A percentile compares a stretch with the other conserved stretches of the same genome.
Conservation (phyloP, 768 basidiomycete species). For the Amanita subjunquillea region DNA sequence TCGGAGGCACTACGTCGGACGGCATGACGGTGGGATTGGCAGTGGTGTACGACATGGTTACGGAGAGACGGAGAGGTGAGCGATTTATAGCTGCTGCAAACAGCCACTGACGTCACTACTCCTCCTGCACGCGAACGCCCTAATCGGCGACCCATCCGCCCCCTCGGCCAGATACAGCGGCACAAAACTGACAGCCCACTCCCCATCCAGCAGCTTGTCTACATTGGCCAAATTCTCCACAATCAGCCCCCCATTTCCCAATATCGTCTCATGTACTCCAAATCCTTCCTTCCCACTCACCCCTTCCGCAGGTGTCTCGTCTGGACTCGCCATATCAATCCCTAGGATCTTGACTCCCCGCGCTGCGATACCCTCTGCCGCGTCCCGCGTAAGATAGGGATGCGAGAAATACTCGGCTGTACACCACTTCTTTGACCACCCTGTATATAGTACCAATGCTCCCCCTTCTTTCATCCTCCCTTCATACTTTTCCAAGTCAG, state of each 20-base stretch:
- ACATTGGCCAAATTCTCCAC: slow-evolving; percentile 62
- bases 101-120: not conserved
- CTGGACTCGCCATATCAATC: slow-evolving; percentile 57
- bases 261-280: slow-evolving; percentile 46
- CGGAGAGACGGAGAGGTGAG: not conserved
- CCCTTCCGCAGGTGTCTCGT: slow-evolving; percentile 38
- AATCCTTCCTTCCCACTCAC: slow-evolving; percentile 25
- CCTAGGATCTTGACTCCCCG: slow-evolving; percentile 50
- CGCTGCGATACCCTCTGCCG: slow-evolving; percentile 37
- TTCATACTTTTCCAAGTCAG: slow-evolving; percentile 25
- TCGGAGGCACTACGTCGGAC: not conserved
- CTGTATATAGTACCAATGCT: slow-evolving; percentile 53
- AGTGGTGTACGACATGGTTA: not conserved
- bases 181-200: slow-evolving; percentile 40
- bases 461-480: slow-evolving; percentile 24
- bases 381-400: slow-evolving; percentile 48
- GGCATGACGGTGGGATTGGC: not conserved
- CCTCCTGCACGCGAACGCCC: slow-evolving; percentile 40
- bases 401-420: slow-evolving; percentile 45
- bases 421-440: slow-evolving; percentile 53
- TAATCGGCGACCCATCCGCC: slow-evolving; percentile 61
- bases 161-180: slow-evolving; percentile 41
- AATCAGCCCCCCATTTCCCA: slow-evolving; percentile 55
- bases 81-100: not conserved
- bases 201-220: slow-evolving; percentile 22